phyloP scores from a whole-genome alignment of 2,329 filamentous ascomycete species.

The Amesomyces nigricolor region DNA sequence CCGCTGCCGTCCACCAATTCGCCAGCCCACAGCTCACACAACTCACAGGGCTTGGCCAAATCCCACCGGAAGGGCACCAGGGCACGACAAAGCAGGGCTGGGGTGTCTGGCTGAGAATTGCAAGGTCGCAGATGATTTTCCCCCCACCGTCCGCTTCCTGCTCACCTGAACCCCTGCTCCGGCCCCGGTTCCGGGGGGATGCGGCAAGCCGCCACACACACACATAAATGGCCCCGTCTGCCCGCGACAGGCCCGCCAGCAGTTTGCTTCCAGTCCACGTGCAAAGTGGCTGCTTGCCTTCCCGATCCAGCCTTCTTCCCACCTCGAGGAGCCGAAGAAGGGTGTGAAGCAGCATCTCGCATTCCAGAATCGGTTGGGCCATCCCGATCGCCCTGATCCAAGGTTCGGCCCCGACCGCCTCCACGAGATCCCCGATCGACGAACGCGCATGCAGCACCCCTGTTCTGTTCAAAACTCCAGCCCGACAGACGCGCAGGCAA shows the following conservation, averaged over 20 bases:
- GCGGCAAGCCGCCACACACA: neutral
- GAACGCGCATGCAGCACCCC: neutral
- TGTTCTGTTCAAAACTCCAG: neutral
- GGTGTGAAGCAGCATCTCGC: neutral
- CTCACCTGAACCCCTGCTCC: slow-evolving; percentile 4
- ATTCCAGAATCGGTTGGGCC: neutral
- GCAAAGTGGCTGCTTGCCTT: neutral
- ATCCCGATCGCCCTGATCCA: neutral
- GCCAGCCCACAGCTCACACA: too few relatives aligned
- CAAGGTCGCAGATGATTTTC: neutral
- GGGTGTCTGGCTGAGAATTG: neutral
- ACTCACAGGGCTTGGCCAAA: too few relatives aligned
- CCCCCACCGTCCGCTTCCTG: slow-evolving; percentile 14
- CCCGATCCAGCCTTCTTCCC: too few relatives aligned
- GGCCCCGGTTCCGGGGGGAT: slow-evolving; percentile 3
- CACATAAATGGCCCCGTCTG: slow-evolving; percentile 7
- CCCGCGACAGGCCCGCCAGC: neutral
- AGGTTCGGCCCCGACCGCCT: neutral
- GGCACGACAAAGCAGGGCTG: neutral
- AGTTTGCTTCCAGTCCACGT: neutral
- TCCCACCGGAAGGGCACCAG: neutral
- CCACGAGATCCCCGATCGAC: neutral
- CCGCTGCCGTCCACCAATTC: too few relatives aligned
- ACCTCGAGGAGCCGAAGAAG: too few relatives aligned
- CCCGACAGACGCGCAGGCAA: too few relatives aligned